These are phyloP conservation scores for Warburgia ugandensis DNA, from an alignment of 164 flowering plant species.

Conservation along the genomic window DNA sequence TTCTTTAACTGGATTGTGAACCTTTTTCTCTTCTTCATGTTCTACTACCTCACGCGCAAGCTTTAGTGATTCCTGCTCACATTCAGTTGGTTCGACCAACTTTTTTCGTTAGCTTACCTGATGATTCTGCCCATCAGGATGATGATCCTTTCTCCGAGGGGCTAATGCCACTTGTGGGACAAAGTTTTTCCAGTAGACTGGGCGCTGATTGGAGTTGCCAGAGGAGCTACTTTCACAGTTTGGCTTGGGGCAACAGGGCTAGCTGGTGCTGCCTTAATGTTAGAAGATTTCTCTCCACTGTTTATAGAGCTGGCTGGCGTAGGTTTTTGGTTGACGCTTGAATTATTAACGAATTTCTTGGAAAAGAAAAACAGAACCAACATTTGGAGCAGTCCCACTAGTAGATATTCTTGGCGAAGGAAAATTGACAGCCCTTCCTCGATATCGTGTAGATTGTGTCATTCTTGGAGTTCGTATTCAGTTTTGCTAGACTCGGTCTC, in stretches of 20 bases:
- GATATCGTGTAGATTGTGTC: constrained; percentile 19
- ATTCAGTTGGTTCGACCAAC: constrained; percentile 13
- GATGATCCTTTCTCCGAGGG: constrained; percentile 81
- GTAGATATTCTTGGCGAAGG: constrained; percentile 18
- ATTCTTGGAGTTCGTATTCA: constrained; percentile 27
- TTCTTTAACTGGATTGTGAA: constrained; percentile 18
- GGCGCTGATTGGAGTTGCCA: constrained; percentile 35
- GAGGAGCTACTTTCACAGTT: constrained; percentile 32
- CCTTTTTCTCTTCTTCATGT: constrained; percentile 17
- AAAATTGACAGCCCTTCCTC: constrained; percentile 18
- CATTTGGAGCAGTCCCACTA: constrained; percentile 13
- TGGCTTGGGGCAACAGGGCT: constrained; percentile 43
- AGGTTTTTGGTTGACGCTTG: constrained; percentile 21
- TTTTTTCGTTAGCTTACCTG: constrained; percentile 21
- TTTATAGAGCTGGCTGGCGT: constrained; percentile 18
- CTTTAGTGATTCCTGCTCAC: constrained; percentile 14
- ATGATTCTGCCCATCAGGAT: too few species aligned
- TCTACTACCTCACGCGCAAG: too few species aligned
- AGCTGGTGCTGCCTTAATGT: constrained; percentile 44
- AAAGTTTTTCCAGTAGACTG: constrained; percentile 62
- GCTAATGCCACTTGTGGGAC: constrained; percentile 83
- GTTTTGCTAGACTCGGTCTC: constrained; percentile 38
- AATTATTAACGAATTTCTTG: constrained; percentile 28
- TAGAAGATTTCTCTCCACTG: constrained; percentile 32
- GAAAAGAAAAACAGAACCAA: constrained; percentile 23